Conservation (phyloP, 2,329 filamentous ascomycete species). For the Trichophyton simii region DNA sequence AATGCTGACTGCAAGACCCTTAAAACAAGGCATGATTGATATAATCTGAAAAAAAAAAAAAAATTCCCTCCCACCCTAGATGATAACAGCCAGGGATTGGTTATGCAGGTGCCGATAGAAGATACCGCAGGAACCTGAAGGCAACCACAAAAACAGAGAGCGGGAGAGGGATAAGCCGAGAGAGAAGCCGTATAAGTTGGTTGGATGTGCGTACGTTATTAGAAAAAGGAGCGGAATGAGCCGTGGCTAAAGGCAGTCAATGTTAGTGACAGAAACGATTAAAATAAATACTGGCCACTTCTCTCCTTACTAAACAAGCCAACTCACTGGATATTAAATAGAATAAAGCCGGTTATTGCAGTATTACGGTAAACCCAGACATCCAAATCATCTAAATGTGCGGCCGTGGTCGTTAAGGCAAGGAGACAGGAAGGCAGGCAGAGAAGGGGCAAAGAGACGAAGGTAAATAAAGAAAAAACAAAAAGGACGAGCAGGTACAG, state of each 20-base stretch:
- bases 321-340: background rate
- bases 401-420: background rate
- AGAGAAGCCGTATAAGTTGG: too few species aligned
- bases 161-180: too few species aligned
- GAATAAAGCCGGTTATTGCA: background rate
- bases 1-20: constrained; percentile 96
- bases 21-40: constrained; percentile 80
- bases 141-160: background rate
- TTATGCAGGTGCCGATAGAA: background rate
- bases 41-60: background rate
- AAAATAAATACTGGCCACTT: background rate
- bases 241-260: background rate
- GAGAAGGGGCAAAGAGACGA: background rate
- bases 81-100: background rate
- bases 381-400: background rate
- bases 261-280: background rate
- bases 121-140: too few species aligned
- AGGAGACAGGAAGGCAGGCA: background rate
- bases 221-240: background rate
- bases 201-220: background rate
- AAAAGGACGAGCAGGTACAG: too few species aligned
- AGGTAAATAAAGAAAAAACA: background rate
- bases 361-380: background rate
- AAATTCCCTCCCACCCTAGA: background rate
- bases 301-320: background rate